Evolutionary conservation across 495 filamentous ascomycete genomes (phyloP), one percentile per base, ranked within the genome.

Genomic region (Aspergillus bridgeri): DNA sequence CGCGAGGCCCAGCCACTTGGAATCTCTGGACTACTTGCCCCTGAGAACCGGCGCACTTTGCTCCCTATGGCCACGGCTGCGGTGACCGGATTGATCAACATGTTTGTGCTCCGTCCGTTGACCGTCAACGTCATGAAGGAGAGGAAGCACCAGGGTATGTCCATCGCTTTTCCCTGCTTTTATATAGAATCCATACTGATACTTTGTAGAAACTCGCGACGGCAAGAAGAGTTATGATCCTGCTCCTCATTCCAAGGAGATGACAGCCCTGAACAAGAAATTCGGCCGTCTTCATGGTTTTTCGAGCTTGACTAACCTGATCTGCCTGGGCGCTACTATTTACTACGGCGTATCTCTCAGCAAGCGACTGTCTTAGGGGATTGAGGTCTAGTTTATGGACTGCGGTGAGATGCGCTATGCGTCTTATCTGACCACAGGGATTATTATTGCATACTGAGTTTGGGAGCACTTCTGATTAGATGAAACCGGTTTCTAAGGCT

Each of bases 171-270:
- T 19, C 18, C 21, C 9, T 29, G 21, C 5, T 24, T 23, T 57
- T 22, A 9, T 29, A 46, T 21, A 9, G 9, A 20, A 48, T 15
- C 24, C 6, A 1, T 27, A 23, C 11, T 38, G 5, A 38, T 15
- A 15, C 43, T 20, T 25, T 42, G 8, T 63, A 82, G 89, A 91
- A 79, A 86, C 86, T 50, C 76, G 80, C 56, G 93, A 96, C 68
- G 89, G 90, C 54, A 96, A 94, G 80, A 87, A 84, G 68, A 86
- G 83, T 70, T 86, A 90, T 60, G 91, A 96, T 54, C 69, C 76
- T 22, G 79, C 81, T 17, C 85, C 89, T 29, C 88, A 92, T 60
- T 90, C 87, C 6, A 80, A 86, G 68, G 89, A 89, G 74, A 96
- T 96, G 92, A 59, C 79, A 58, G 78, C 77, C 23, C 69, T 98